A percentile compares a stretch with the other conserved stretches of the same genome.
Conservation (phyloP, 805 yeast genomes). For the Yarrowia deformans region DNA sequence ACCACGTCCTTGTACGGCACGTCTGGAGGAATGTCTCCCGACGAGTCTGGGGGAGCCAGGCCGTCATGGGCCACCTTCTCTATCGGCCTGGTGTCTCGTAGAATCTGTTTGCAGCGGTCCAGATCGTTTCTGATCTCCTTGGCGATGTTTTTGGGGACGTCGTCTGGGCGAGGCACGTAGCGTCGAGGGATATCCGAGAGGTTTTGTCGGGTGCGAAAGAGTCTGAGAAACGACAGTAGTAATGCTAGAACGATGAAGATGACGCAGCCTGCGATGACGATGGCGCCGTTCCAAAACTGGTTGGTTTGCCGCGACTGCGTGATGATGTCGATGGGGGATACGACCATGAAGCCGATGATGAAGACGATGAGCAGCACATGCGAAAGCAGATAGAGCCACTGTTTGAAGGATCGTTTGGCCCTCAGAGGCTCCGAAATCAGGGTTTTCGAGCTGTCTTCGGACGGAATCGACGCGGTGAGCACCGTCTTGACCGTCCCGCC, state of each 20-base stretch:
- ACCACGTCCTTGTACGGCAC: constrained; percentile 47
- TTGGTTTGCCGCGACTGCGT: constrained; percentile 65
- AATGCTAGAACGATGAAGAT: constrained; percentile 61
- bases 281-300: constrained; percentile 80
- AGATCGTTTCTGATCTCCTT: constrained; percentile 54
- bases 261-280: constrained; percentile 54
- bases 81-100: constrained; percentile 54
- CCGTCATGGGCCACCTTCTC: constrained; percentile 48
- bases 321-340: constrained; percentile 82
- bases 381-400: constrained; percentile 47
- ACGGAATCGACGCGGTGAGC: constrained; percentile 31
- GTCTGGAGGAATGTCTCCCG: constrained; percentile 42
- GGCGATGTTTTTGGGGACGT: constrained; percentile 60
- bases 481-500: constrained; percentile 34
- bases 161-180: constrained; percentile 72
- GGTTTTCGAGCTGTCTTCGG: constrained; percentile 36
- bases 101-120: constrained; percentile 55
- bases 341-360: constrained; percentile 65
- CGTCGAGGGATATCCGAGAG: constrained; percentile 79
- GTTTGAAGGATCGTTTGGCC: constrained; percentile 38
- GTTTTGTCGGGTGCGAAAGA: constrained; percentile 63
- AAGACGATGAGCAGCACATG: constrained; percentile 47
- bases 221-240: constrained; percentile 67
- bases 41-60: constrained; percentile 34
- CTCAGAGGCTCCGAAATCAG: constrained; percentile 20